Conservation (phyloP, 176 grass and related monocot genomes). For the Elymus sibiricus region DNA sequence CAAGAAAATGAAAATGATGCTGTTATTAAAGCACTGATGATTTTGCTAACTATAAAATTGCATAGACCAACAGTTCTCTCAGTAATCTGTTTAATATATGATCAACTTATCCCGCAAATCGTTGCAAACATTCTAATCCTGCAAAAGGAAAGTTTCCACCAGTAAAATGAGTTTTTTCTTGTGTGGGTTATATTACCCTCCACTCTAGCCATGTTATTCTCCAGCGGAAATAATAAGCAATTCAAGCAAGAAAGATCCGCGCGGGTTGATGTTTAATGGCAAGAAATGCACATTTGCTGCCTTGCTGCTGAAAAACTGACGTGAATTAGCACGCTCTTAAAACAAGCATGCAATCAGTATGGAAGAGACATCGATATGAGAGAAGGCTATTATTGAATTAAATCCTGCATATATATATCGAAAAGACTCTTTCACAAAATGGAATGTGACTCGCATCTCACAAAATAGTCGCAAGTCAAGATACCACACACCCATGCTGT, state of each 20-base stretch:
- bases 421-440: no score
- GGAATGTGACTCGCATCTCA: background rate
- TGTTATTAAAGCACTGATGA: background rate
- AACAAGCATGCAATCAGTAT: background rate
- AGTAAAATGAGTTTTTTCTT: no score
- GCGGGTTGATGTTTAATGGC: background rate
- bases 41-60: background rate
- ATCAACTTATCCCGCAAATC: no score
- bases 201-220: no score
- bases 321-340: background rate
- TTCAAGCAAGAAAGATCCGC: background rate
- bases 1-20: background rate
- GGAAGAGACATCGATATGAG: no score
- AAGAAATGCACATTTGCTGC: background rate
- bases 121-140: background rate
- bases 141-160: background rate
- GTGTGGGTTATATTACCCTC: no score
- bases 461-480: background rate
- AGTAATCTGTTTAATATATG: no score
- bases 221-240: no score
- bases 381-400: no score
- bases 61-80: background rate
- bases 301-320: background rate
- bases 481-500: background rate
- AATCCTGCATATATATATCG: no score